These are phyloP conservation scores for Chlorencoelia australis DNA, from an alignment of 2,329 filamentous ascomycete genomes.

Conservation along the genomic window DNA sequence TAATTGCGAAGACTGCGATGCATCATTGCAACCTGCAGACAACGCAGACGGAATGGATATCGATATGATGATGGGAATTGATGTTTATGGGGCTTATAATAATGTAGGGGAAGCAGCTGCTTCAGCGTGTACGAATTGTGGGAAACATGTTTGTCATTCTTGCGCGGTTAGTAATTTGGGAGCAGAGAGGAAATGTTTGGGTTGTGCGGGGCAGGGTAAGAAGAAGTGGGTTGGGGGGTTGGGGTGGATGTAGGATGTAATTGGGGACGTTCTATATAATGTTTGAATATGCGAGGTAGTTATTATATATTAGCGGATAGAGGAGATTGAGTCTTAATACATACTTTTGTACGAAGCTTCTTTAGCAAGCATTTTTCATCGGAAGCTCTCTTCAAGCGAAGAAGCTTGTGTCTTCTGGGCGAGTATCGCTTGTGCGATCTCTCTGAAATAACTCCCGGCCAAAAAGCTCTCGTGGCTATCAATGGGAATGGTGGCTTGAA, in stretches of 20 bases:
- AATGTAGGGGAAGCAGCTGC: constrained; percentile 21
- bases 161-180: constrained; percentile 51
- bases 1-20: constrained; percentile 46
- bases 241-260: constrained; percentile 15
- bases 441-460: too few relatives aligned
- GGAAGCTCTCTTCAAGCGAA: too few relatives aligned
- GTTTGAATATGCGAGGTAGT: too few relatives aligned
- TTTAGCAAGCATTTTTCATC: too few relatives aligned
- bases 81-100: constrained; percentile 27
- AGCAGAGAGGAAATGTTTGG: constrained; percentile 41
- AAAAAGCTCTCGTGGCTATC: too few relatives aligned
- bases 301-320: too few relatives aligned
- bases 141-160: constrained; percentile 46
- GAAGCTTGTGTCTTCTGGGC: too few relatives aligned
- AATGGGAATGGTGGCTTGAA: too few relatives aligned
- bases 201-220: constrained; percentile 32
- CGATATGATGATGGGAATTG: constrained; percentile 31
- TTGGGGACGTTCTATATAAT: too few relatives aligned
- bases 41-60: constrained; percentile 32
- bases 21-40: constrained; percentile 16
- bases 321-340: too few relatives aligned
- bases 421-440: too few relatives aligned
- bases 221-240: constrained; percentile 16
- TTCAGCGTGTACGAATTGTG: constrained; percentile 40
- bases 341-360: too few relatives aligned